Evolutionary conservation across 2,329 filamentous ascomycete species (phyloP), one percentile per base, ranked within the genome.

Genomic region (Alternaria infectoria): DNA sequence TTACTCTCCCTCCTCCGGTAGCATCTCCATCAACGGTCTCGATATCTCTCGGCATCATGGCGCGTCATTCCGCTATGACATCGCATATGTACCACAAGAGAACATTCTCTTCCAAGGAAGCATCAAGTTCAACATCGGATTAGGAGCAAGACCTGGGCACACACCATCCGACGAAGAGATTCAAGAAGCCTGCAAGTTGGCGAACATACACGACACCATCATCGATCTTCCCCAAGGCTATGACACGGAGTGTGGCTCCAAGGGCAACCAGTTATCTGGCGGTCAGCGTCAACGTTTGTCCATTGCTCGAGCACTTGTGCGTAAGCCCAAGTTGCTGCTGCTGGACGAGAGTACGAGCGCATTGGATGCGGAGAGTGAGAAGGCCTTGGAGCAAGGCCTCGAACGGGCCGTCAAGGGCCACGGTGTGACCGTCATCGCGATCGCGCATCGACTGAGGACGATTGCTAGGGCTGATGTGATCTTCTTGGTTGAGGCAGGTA

Each of bases 121-220:
- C 26, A 80, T 85, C n/a, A 78, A 76, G 17, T 85, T 83, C 75
- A 85, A 84, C 62, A 75, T 84, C 21, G 75, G 75, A 3, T 76
- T 84, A 4, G 83, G 81, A 43, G 84, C 86, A 3, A 81, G 83
- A 1, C 88, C 88, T 2, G 85, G 83, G 12, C 81, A 85, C 44
- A 83, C 86, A 32, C 86, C 86, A 2, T 86, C 84, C 1, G 81
- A 88, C 47, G 85, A 82, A 9, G 89, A 91, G 50, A 88, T 92
- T 49, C 84, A 89, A 66, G 86, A 87, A 57, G 90, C 90, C 0
- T 92, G 90, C 73, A 85, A 85, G 60, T 79, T 90, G 15, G 90
- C 90, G 36, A 90, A 91, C 72, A 91, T 93, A 65, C 89, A 92
- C 77, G 88, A 92, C 25, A 88, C 86, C 23, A 90, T 93, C 68